A percentile compares a stretch with the other conserved stretches of the same genome.
These are phyloP conservation scores for Vigna hirtella DNA, from an alignment of 306 rosid species.

Conservation along the genomic window DNA sequence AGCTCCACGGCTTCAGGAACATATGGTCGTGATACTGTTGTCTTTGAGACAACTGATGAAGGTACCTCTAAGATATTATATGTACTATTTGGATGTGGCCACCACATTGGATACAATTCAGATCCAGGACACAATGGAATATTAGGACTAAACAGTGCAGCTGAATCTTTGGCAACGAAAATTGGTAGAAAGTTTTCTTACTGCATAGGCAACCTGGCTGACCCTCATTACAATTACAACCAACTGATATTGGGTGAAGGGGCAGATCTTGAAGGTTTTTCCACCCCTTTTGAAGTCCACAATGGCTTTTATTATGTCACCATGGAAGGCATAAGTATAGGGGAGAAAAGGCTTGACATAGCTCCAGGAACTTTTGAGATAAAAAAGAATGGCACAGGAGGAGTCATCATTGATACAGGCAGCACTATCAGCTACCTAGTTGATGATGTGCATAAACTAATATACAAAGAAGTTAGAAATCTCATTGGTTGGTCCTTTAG, in stretches of 20 bases:
- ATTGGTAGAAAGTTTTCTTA: slow-evolving; percentile 47
- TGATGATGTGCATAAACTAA: slow-evolving; percentile 25
- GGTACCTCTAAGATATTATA: slow-evolving; percentile 8
- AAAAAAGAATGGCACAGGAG: slow-evolving; percentile 45
- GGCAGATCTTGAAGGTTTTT: slow-evolving; percentile 52
- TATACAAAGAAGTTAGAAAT: slow-evolving; percentile 39
- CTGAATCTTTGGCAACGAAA: slow-evolving; percentile 40
- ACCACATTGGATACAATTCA: not conserved
- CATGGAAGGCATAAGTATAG: slow-evolving; percentile 55
- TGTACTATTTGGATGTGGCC: slow-evolving; percentile 50
- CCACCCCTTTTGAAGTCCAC: slow-evolving; percentile 38
- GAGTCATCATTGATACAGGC: slow-evolving; percentile 56
- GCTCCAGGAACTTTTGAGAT: slow-evolving; percentile 39
- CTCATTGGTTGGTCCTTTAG: not conserved
- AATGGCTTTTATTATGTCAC: slow-evolving; percentile 42
- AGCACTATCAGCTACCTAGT: slow-evolving; percentile 34
- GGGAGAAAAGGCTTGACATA: slow-evolving; percentile 47
- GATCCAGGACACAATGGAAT: slow-evolving; percentile 52
- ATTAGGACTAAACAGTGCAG: slow-evolving; percentile 46
- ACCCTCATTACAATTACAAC: slow-evolving; percentile 43
- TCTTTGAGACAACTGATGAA: slow-evolving; percentile 51
- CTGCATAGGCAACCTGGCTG: slow-evolving; percentile 55
- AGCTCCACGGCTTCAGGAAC: slow-evolving; percentile 33
- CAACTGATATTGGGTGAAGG: slow-evolving; percentile 58
- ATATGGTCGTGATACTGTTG: slow-evolving; percentile 35